Conservation (phyloP, 768 basidiomycete species). For the Pleurotus tuber-regium region DNA sequence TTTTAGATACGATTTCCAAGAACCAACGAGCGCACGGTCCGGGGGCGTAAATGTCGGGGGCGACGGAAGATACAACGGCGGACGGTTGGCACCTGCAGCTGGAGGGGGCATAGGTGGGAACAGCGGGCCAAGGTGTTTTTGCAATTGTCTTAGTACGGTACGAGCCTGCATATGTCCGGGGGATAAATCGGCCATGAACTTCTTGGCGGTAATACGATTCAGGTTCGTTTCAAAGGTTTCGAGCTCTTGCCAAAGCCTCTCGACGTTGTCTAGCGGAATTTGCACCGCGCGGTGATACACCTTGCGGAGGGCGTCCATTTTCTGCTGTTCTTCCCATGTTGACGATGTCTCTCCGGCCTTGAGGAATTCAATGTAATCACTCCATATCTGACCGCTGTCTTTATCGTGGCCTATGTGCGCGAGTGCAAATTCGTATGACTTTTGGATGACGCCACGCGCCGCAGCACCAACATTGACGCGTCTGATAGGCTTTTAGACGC, state of each 20-base stretch:
- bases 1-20: slow-evolving; percentile 91
- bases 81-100: slow-evolving; percentile 31
- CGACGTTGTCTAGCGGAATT: slow-evolving; percentile 92
- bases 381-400: slow-evolving; percentile 91
- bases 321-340: slow-evolving; percentile 95
- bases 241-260: slow-evolving; percentile 90
- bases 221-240: slow-evolving; percentile 88
- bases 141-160: slow-evolving; percentile 78
- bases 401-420: slow-evolving; percentile 89
- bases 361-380: slow-evolving; percentile 90
- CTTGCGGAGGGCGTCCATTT: slow-evolving; percentile 90
- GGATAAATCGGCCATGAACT: slow-evolving; percentile 91
- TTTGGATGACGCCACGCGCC: slow-evolving; percentile 74
- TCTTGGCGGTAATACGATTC: slow-evolving; percentile 94
- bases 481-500: slow-evolving; percentile 30
- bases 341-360: slow-evolving; percentile 75
- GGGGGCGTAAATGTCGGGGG: slow-evolving; percentile 69
- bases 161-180: slow-evolving; percentile 95
- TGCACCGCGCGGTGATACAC: slow-evolving; percentile 93
- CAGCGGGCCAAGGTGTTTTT: slow-evolving; percentile 64
- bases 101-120: slow-evolving; percentile 34
- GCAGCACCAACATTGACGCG: slow-evolving; percentile 64
- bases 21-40: slow-evolving; percentile 74
- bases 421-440: slow-evolving; percentile 92
- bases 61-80: slow-evolving; percentile 62